phyloP scores from a whole-genome alignment of 257 asterid species.

The Leonotis leonurus region DNA sequence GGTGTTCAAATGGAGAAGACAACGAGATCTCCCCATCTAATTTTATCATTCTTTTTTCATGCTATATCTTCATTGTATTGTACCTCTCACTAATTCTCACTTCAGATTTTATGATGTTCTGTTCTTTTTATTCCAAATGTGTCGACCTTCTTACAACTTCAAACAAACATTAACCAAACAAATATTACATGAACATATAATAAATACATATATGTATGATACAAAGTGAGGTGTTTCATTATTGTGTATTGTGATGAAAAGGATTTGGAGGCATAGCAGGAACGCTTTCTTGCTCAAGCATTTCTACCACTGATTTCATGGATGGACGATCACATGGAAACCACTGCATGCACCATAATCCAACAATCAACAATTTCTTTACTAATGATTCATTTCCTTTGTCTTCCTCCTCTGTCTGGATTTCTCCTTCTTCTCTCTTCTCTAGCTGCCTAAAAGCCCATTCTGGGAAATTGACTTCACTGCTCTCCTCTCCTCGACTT shows the following conservation, averaged over 20 bases:
- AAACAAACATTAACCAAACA: too few species aligned
- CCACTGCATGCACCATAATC: conserved; percentile 37
- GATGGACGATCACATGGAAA: conserved; percentile 50
- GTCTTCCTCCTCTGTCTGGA: conserved; percentile 31
- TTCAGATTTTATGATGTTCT: neutral
- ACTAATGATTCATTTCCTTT: conserved; percentile 8
- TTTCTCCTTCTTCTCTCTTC: conserved; percentile 21
- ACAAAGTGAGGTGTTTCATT: neutral
- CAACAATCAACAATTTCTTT: conserved; percentile 6
- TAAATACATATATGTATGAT: too few species aligned
- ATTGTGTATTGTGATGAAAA: neutral
- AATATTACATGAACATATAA: too few species aligned
- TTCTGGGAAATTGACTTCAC: conserved; percentile 5
- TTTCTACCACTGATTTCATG: conserved; percentile 30
- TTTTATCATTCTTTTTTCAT: neutral
- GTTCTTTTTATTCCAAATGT: neutral
- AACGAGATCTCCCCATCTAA: conserved; percentile 17
- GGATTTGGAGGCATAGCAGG: conserved; percentile 44
- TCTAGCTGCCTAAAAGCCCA: conserved; percentile 1
- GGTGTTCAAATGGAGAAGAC: conserved; percentile 30
- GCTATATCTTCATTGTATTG: too few species aligned
- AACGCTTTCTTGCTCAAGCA: conserved; percentile 42
- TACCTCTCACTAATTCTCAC: neutral
- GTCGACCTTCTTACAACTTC: neutral
- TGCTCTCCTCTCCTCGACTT: neutral